Conservation (phyloP, 2,329 filamentous ascomycete genomes). For the Trichoderma endophyticum region DNA sequence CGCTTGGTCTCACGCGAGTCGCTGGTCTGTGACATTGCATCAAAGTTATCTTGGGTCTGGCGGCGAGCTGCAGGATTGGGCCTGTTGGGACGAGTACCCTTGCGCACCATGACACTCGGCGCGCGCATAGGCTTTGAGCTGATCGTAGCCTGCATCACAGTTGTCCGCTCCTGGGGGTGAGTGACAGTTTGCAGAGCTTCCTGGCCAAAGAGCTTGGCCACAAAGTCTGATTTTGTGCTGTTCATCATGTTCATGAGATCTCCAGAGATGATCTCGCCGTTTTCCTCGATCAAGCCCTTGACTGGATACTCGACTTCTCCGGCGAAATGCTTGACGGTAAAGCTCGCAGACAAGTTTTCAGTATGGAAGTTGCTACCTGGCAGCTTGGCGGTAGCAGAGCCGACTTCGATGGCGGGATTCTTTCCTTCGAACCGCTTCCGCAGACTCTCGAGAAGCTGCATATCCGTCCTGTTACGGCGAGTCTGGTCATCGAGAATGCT, state of each 20-base stretch:
- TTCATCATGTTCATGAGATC: conserved; percentile 94
- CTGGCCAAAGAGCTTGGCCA: conserved; percentile 90
- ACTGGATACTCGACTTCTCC: conserved; percentile 94
- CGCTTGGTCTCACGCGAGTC: conserved; percentile 46
- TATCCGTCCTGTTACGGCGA: conserved; percentile 79
- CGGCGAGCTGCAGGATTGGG: conserved; percentile 34
- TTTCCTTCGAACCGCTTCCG: conserved; percentile 93
- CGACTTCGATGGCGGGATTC: conserved; percentile 83
- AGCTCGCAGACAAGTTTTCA: conserved; percentile 73
- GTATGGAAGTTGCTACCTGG: conserved; percentile 89
- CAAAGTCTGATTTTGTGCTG: conserved; percentile 82
- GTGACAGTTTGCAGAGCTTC: conserved; percentile 87
- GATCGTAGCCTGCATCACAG: conserved; percentile 93
- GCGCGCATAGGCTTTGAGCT: conserved; percentile 92
- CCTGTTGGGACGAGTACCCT: conserved; percentile 48
- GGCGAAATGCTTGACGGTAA: conserved; percentile 92
- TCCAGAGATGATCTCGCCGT: conserved; percentile 91
- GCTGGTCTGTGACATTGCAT: conserved; percentile 48
- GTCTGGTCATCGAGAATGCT: conserved; percentile 97
- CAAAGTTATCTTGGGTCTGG: conserved; percentile 42
- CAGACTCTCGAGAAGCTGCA: conserved; percentile 85
- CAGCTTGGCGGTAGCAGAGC: conserved; percentile 68
- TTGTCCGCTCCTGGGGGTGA: conserved; percentile 86
- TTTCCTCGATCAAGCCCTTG: conserved; percentile 85
- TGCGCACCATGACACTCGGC: conserved; percentile 86